Percentiles rank a stretch among this genome's conserved stretches.
phyloP scores from a whole-genome alignment of 352 stramenopile species.

The Phytophthora sojae region DNA sequence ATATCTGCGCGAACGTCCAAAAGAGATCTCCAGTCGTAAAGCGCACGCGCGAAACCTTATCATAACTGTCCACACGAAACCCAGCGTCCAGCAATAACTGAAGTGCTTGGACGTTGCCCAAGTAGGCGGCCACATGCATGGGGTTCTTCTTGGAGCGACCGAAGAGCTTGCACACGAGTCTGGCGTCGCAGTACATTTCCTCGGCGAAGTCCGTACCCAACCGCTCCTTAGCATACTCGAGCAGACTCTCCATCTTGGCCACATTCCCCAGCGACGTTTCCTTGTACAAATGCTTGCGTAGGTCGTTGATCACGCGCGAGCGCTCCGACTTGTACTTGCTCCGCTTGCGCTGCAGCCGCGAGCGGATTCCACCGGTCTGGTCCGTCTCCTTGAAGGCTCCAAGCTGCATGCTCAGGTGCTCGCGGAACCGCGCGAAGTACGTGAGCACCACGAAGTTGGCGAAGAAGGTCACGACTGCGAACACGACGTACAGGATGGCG shows the following conservation, averaged over 20 bases:
- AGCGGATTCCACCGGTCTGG: constrained; percentile 81
- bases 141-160: constrained; percentile 83
- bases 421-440: constrained; percentile 85
- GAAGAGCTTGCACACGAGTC: constrained; percentile 63
- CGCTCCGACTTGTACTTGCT: constrained; percentile 56
- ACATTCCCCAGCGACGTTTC: constrained; percentile 73
- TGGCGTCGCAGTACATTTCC: constrained; percentile 67
- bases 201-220: constrained; percentile 69
- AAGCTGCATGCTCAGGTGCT: constrained; percentile 89
- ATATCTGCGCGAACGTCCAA: constrained; percentile 74
- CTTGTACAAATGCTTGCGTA: constrained; percentile 81
- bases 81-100: constrained; percentile 58
- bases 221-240: constrained; percentile 54
- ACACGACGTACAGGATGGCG: constrained; percentile 53
- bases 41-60: constrained; percentile 78
- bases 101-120: constrained; percentile 72
- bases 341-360: constrained; percentile 43
- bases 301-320: constrained; percentile 50
- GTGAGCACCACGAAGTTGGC: constrained; percentile 73
- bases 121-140: constrained; percentile 74
- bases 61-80: constrained; percentile 69
- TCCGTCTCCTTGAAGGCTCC: constrained; percentile 85
- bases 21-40: constrained; percentile 86
- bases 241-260: constrained; percentile 55
- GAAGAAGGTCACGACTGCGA: constrained; percentile 60